Conservation (phyloP, 306 rosid species). For the Styphnolobium japonicum region DNA sequence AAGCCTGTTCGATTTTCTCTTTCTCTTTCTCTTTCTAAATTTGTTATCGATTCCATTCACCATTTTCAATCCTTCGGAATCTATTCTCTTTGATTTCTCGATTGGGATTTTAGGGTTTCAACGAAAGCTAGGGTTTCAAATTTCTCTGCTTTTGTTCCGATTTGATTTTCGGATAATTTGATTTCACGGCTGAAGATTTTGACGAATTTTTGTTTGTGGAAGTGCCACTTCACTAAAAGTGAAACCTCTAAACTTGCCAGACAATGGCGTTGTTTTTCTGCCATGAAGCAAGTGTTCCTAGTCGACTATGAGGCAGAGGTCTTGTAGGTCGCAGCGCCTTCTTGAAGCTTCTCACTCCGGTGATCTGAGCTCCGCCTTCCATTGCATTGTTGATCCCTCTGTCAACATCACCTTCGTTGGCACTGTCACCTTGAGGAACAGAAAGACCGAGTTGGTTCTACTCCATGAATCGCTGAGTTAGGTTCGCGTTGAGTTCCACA, state of each 20-base stretch:
- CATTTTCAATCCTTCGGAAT: too few relatives aligned
- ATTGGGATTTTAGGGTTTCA: too few relatives aligned
- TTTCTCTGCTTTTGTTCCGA: too few relatives aligned
- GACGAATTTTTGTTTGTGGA: too few relatives aligned
- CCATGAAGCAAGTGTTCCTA: conserved; percentile 70
- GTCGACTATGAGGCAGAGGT: conserved; percentile 72
- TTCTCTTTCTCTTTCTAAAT: too few relatives aligned
- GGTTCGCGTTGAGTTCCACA: conserved; percentile 53
- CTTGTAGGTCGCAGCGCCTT: conserved; percentile 75
- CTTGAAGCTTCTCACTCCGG: conserved; percentile 78
- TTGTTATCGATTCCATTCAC: too few relatives aligned
- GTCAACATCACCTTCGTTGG: conserved; percentile 85
- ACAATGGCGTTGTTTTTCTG: conserved; percentile 78
- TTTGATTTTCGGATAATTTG: too few relatives aligned
- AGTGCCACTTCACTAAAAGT: neutral
- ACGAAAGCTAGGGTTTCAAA: too few relatives aligned
- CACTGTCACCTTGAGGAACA: conserved; percentile 53
- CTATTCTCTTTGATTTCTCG: too few relatives aligned
- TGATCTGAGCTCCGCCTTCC: conserved; percentile 63
- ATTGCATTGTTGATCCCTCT: conserved; percentile 67
- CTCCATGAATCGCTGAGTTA: conserved; percentile 50
- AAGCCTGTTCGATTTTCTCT: too few relatives aligned
- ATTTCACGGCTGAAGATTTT: too few relatives aligned
- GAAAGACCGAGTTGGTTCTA: conserved; percentile 52
- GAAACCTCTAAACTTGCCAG: conserved; percentile 15